These are phyloP conservation scores for Metschnikowia shivogae DNA, from an alignment of 805 yeast species.

Conservation along the genomic window DNA sequence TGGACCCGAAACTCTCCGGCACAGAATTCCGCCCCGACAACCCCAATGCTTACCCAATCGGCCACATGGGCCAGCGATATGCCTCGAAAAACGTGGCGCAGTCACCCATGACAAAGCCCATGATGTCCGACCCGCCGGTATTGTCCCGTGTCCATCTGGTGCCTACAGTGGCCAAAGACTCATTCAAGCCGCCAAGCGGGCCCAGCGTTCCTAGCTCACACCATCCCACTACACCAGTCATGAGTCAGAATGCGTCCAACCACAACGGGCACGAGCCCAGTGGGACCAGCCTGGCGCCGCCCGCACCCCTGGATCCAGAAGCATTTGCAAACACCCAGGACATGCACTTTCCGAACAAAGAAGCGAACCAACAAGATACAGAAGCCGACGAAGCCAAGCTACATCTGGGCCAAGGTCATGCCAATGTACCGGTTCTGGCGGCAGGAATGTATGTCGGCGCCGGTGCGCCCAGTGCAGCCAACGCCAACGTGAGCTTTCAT, in stretches of 20 bases:
- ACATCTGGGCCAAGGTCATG: background rate
- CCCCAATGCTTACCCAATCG: background rate
- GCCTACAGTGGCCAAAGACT: background rate
- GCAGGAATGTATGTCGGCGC: background rate
- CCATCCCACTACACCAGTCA: slow-evolving; percentile 10
- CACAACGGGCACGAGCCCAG: background rate
- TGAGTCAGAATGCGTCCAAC: background rate
- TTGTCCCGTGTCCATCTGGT: slow-evolving; percentile 4
- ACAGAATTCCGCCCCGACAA: background rate
- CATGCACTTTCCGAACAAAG: slow-evolving; percentile 3
- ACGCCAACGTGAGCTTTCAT: background rate
- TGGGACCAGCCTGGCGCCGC: background rate
- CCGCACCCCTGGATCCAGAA: background rate
- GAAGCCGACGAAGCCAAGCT: background rate
- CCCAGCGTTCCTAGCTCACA: slow-evolving; percentile 7
- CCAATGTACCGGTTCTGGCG: background rate
- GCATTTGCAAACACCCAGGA: background rate
- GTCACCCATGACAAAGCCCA: slow-evolving; percentile 1
- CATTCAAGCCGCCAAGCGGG: background rate
- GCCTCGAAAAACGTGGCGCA: background rate
- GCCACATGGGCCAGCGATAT: background rate
- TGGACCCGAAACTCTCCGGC: background rate
- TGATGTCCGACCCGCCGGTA: slow-evolving; percentile 1
- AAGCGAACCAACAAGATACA: slow-evolving; percentile 3
- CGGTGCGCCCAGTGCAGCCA: background rate